Evolutionary conservation across 306 rosid genomes (phyloP), one percentile per base, ranked within the genome.

Genomic region (Cucumis cinereus): DNA sequence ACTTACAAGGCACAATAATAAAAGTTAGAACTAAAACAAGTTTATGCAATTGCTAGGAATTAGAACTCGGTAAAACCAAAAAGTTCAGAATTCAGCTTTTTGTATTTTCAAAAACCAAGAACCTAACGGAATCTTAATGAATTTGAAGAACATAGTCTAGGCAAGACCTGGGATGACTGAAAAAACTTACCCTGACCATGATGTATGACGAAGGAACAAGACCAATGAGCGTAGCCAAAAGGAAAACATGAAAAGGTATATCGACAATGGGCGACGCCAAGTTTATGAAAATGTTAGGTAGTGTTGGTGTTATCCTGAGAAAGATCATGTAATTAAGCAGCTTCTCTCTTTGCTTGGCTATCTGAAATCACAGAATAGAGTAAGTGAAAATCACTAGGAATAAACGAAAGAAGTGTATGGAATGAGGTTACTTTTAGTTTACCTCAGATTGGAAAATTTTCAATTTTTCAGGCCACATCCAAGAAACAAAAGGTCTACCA

Each of bases 221-320:
- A 77, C 98, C 98, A 71, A 92, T 23, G 80, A 89, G 82, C 64
- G 98, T 91, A 14, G 97, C 98, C 78, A 81, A 77, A 78, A 94
- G 92, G 96, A 94, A 94, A 77, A 89, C 60, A 77, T 94, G 97
- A 85, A 94, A 94, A 0, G 97, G 98, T 72, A 94, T 88, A 78
- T 91, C 96, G 62, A 94, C 98, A 73, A 94, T 94, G 35, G 98
- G 97, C 77, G 97, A 94, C 36, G 98, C 98, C 93, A 94, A 85
- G 85, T 94, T 94, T 85, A 94, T 94, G 81, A 94, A 94, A 73
- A 94, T 92, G 84, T 94, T 94, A 13, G 97, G 98, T 80, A 94
- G 82, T 36, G 97, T 89, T 6, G 98, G 98, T n/a, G 98, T 94
- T 45, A 94, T 83, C 87, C 98, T 90, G 68, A 94, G 88, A 78